Percentiles rank a stretch among this genome's conserved stretches.
Conservation (phyloP, 2,329 filamentous ascomycete genomes). For the Phaeosphaeriaceae sp. region DNA sequence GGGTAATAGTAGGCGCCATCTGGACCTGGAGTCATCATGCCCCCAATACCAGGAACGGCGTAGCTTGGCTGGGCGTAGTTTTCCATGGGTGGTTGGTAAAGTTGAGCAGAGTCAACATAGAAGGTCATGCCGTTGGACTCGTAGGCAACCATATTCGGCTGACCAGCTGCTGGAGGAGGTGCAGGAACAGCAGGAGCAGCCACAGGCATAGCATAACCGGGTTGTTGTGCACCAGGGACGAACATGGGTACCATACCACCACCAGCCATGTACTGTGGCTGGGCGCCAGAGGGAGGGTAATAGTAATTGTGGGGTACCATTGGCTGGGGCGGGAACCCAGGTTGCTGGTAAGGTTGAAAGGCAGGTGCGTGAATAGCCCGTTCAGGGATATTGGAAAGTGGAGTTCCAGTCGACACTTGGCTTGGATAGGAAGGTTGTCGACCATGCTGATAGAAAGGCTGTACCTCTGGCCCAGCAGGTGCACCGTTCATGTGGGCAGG, state of each 20-base stretch:
- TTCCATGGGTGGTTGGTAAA: conserved; percentile 56
- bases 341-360: conserved; percentile 72
- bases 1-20: conserved; percentile 64
- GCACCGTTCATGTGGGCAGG: conserved; percentile 72
- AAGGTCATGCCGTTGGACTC: conserved; percentile 97
- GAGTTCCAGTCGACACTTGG: conserved; percentile 76
- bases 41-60: conserved; percentile 70
- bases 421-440: conserved; percentile 73
- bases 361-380: conserved; percentile 87
- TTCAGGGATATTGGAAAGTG: conserved; percentile 90
- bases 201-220: conserved; percentile 50
- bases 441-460: conserved; percentile 64
- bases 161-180: conserved; percentile 43
- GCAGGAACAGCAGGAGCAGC: conserved; percentile 43
- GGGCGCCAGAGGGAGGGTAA: conserved; percentile 57
- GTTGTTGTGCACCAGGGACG: conserved; percentile 62
- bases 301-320: conserved; percentile 63
- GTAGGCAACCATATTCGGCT: conserved; percentile 71
- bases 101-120: conserved; percentile 83
- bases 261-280: conserved; percentile 53
- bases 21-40: conserved; percentile 73
- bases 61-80: conserved; percentile 55
- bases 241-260: conserved; percentile 62
- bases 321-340: conserved; percentile 59
- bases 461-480: conserved; percentile 56